Evolutionary conservation across 305 asterid genomes (phyloP), one percentile per base, ranked within the genome.

Genomic region (Solanum hybrid): DNA sequence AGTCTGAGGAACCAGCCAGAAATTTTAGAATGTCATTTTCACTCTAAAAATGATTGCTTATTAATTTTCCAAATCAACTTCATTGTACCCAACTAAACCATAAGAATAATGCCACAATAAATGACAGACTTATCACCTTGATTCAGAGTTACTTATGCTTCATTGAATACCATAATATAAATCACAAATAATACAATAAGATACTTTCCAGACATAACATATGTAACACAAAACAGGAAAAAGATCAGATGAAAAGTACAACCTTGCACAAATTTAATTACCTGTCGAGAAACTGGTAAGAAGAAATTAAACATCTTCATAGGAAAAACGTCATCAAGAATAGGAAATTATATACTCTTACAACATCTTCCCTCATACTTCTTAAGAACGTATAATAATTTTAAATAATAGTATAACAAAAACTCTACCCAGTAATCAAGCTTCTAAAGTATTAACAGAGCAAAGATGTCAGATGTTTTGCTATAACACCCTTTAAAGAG

Each of bases 1-100:
- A 89, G 99, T 97, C 99, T 97, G 96, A 89, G 82, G 41, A 88
- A 78, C 86, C 38, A 33, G 86, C 84, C 84, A 88, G 51, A 88
- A 51, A 9, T 84, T 45, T 84, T 20, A 84, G 39, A 45, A 45
- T 5, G 39, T 17, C 88, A 84, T 84, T 45, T 83, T 84, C 75
- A 45, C 75, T 51, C 39, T 29, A 29, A 83, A 0, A 41, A 9
- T 20, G 36, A 84, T 45, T 31, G 75, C 76, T 51, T 29, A 17
- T 45, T 20, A 45, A 84, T 29, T 32, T 84, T 51, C 31, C 15
- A 45, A 29, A 51, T 51, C 34, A 84, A 51, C 38, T 84, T 84
- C 88, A 10, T 12, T 13, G 24, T 51, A 5, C 70, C 76, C 75
- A 51, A 83, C 39, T 29, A 83, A 31, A 83, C 73, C 37, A 83